These are phyloP conservation scores for Inonotus obliquus DNA, from an alignment of 1,284 basidiomycete genomes.

Conservation along the genomic window DNA sequence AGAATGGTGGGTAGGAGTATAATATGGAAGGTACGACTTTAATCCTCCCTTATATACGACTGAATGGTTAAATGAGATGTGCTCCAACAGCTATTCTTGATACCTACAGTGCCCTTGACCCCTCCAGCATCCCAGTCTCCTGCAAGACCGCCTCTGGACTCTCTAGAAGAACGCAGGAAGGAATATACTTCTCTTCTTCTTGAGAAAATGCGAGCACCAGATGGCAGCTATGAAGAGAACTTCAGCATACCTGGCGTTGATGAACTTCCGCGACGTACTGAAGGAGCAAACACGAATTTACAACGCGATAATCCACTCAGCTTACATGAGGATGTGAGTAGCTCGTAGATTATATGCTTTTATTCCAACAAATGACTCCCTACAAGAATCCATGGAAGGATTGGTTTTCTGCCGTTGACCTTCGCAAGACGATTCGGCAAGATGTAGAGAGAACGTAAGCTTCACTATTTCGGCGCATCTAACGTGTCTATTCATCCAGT, in stretches of 20 bases:
- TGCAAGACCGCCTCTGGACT: conserved; percentile 29
- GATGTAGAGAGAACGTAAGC: conserved; percentile 88
- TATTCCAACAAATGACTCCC: conserved; percentile 9
- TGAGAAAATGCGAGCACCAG: conserved; percentile 71
- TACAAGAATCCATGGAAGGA: conserved; percentile 85
- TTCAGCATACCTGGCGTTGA: conserved; percentile 49
- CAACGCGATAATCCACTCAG: conserved; percentile 84
- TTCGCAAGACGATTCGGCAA: conserved; percentile 82
- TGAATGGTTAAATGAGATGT: neutral
- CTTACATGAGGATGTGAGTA: conserved; percentile 68
- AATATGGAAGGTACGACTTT: conserved; percentile 65
- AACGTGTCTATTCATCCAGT: conserved; percentile 6
- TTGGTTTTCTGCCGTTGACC: conserved; percentile 85
- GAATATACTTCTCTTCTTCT: conserved; percentile 48
- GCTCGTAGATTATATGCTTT: neutral
- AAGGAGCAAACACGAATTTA: conserved; percentile 39
- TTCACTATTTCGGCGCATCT: conserved; percentile 16
- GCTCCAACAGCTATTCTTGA: conserved; percentile 15
- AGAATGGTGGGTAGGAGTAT: conserved; percentile 65
- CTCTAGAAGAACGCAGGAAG: conserved; percentile 44
- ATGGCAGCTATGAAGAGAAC: conserved; percentile 71
- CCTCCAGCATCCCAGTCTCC: conserved; percentile 9
- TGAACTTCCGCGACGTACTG: conserved; percentile 33
- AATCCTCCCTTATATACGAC: neutral
- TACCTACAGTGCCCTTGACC: conserved; percentile 15